Evolutionary conservation across 768 basidiomycete species (phyloP).

Genomic region (Pleurotus tuber-regium): DNA sequence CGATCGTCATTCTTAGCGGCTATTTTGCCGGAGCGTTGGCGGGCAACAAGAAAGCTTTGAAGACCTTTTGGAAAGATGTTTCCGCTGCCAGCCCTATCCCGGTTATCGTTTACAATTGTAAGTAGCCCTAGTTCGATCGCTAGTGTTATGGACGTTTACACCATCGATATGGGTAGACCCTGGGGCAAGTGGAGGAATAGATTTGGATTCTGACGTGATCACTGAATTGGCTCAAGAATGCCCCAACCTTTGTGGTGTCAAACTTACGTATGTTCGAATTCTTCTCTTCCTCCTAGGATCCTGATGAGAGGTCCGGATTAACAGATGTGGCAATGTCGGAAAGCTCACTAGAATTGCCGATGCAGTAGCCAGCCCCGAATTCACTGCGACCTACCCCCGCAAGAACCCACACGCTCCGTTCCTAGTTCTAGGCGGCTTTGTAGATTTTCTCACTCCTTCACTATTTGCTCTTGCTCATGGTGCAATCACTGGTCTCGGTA

Average conservation of each 20-base stretch:
- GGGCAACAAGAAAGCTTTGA: constrained; percentile 62
- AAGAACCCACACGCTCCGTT: constrained; percentile 67
- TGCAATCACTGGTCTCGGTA: constrained; percentile 87
- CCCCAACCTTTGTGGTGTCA: constrained; percentile 81
- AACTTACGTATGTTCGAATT: constrained; percentile 68
- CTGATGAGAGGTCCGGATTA: constrained; percentile 2
- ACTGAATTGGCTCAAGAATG: constrained; percentile 73
- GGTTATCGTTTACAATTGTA: constrained; percentile 87
- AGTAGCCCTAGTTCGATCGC: no score
- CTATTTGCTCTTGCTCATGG: constrained; percentile 76
- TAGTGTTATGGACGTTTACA: no score
- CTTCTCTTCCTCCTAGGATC: constrained; percentile 11
- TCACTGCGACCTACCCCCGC: constrained; percentile 61
- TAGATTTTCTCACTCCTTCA: constrained; percentile 79
- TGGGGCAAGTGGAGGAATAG: constrained; percentile 84
- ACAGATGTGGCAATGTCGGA: constrained; percentile 87
- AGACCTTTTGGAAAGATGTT: constrained; percentile 77
- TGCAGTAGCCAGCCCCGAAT: constrained; percentile 54
- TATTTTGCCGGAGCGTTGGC: constrained; percentile 82
- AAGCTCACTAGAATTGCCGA: constrained; percentile 85
- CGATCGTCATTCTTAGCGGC: constrained; percentile 82
- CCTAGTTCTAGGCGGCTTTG: constrained; percentile 82
- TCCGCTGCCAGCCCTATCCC: constrained; percentile 81
- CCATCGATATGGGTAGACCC: no score
- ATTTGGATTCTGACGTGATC: constrained; percentile 88